These are phyloP conservation scores for Psilocybe cyanescens DNA, from an alignment of 768 basidiomycete genomes.

Conservation along the genomic window DNA sequence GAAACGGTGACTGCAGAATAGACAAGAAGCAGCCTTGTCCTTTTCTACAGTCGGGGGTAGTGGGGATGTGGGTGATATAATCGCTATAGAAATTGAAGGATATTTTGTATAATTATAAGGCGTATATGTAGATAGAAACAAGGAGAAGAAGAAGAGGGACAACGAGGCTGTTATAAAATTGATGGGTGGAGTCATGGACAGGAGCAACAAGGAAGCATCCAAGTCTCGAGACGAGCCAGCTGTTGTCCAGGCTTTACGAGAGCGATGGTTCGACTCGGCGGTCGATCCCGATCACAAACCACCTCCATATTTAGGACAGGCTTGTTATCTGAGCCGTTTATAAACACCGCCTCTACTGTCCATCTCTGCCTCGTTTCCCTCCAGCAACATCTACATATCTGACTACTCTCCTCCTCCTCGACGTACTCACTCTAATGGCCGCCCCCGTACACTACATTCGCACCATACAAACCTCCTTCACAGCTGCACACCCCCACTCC, in stretches of 20 bases:
- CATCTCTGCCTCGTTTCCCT: neutral
- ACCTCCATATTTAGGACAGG: neutral
- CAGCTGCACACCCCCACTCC: slow-evolving; percentile 21
- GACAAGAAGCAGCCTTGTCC: no score
- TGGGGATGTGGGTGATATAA: no score
- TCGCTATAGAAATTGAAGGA: no score
- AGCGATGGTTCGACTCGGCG: neutral
- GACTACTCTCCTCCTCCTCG: neutral
- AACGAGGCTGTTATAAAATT: no score
- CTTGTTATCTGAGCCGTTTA: neutral
- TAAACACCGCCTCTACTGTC: neutral
- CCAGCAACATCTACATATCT: neutral
- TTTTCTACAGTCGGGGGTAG: no score
- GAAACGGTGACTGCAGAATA: no score
- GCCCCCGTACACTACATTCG: slow-evolving; percentile 41
- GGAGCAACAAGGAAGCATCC: neutral
- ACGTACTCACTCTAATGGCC: neutral
- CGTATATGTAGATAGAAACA: no score
- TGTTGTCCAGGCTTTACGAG: neutral
- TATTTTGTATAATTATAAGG: no score
- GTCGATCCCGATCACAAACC: neutral
- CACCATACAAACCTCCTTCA: slow-evolving; percentile 44
- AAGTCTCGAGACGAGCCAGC: neutral
- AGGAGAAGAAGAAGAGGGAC: no score
- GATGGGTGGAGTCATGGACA: neutral